Percentiles rank a stretch among this genome's conserved stretches.
Evolutionary conservation across 208 protist genomes (phyloP).

Genomic region (Angomonas deanei): DNA sequence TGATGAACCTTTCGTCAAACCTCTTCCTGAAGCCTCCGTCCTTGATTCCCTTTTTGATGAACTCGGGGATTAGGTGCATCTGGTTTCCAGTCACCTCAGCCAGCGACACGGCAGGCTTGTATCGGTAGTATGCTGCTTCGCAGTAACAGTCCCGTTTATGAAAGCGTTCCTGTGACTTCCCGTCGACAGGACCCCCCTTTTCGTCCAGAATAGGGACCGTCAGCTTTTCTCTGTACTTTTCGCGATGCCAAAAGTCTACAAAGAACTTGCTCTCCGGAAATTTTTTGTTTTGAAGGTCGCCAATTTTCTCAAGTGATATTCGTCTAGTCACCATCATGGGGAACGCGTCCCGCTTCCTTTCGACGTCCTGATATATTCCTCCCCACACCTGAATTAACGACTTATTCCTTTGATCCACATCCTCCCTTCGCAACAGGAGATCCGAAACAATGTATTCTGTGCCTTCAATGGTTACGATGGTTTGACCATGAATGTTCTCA

Average conservation of each 20-base stretch:
- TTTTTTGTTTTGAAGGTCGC: neutral
- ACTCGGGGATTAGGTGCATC: neutral
- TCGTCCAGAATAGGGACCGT: neutral
- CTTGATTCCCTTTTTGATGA: neutral
- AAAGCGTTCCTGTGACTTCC: neutral
- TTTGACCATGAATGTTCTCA: neutral
- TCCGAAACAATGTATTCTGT: neutral
- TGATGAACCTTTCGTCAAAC: conserved; percentile 9
- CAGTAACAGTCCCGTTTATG: conserved; percentile 1
- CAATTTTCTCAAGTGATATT: neutral
- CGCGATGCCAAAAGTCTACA: neutral
- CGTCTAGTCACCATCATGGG: neutral
- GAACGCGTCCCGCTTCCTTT: neutral
- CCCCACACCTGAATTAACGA: neutral
- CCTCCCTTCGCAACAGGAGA: neutral
- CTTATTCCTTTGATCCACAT: neutral
- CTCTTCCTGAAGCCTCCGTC: neutral
- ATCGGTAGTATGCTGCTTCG: neutral
- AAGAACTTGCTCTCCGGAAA: neutral
- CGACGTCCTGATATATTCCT: neutral
- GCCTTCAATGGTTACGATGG: neutral
- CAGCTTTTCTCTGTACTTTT: conserved; percentile 1
- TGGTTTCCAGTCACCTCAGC: neutral
- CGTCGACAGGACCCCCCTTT: too few relatives aligned
- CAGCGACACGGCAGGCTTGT: neutral